Percentiles rank a stretch among this genome's conserved stretches.
phyloP scores from a whole-genome alignment of 192 early-diverging fungal genomes.

The Gigaspora rosea region DNA sequence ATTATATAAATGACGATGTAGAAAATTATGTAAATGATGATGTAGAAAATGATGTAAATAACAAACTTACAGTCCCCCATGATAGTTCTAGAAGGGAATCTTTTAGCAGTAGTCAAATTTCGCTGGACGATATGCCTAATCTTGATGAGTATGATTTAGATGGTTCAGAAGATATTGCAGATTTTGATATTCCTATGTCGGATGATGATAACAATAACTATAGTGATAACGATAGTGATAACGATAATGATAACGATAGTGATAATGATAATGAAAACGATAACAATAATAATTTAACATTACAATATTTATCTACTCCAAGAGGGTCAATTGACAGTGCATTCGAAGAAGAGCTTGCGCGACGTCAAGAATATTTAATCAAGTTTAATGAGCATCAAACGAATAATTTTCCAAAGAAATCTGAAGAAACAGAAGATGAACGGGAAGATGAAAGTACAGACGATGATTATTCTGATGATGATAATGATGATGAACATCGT shows the following conservation, averaged over 20 bases:
- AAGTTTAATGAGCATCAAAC: neutral
- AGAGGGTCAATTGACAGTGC: conserved; percentile 8
- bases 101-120: conserved; percentile 20
- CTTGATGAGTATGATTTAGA: conserved; percentile 24
- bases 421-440: conserved; percentile 9
- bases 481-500: neutral
- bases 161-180: conserved; percentile 28
- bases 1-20: neutral
- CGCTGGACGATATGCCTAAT: conserved; percentile 4
- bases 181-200: neutral
- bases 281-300: no score
- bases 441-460: neutral
- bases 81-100: conserved; percentile 3
- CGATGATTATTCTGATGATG: conserved; percentile 19
- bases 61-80: neutral
- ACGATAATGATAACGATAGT: no score
- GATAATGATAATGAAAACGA: no score
- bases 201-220: conserved; percentile 23
- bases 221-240: no score
- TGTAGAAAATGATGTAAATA: conserved; percentile 1
- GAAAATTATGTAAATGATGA: neutral
- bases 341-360: neutral
- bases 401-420: neutral
- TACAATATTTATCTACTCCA: neutral
- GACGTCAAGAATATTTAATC: neutral